These are phyloP conservation scores for Xylaria curta DNA, from an alignment of 495 filamentous ascomycete genomes.

Conservation along the genomic window DNA sequence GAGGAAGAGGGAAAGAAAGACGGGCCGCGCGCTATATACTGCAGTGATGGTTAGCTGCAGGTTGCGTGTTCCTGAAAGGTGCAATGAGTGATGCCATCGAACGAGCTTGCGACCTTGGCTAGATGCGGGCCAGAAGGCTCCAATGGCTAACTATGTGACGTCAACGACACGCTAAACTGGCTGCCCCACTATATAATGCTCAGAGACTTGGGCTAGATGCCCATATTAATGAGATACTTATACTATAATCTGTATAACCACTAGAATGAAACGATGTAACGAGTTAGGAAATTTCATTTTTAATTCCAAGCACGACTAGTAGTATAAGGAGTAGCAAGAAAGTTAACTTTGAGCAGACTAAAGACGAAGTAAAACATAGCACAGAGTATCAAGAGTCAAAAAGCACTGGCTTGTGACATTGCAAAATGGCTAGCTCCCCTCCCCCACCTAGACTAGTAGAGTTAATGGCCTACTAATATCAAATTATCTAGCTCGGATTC, in stretches of 20 bases:
- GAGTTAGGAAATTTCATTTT: not conserved
- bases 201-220: not conserved
- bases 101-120: not conserved
- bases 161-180: conserved; percentile 2
- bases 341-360: too few species aligned
- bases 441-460: too few species aligned
- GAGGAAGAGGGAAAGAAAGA: not conserved
- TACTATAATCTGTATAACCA: too few species aligned
- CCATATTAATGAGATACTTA: not conserved
- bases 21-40: not conserved
- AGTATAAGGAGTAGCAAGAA: too few species aligned
- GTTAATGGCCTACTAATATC: too few species aligned
- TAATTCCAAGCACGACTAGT: too few species aligned
- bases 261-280: not conserved
- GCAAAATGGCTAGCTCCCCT: too few species aligned
- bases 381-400: too few species aligned
- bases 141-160: conserved; percentile 17
- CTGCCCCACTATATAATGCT: not conserved
- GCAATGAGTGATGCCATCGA: conserved; percentile 13
- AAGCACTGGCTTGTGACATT: too few species aligned
- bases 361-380: too few species aligned
- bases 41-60: not conserved
- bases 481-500: not conserved
- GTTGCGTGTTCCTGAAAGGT: not conserved
- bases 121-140: conserved; percentile 13